Conservation (phyloP, 441 rosid species). For the Pelargonium australe region DNA sequence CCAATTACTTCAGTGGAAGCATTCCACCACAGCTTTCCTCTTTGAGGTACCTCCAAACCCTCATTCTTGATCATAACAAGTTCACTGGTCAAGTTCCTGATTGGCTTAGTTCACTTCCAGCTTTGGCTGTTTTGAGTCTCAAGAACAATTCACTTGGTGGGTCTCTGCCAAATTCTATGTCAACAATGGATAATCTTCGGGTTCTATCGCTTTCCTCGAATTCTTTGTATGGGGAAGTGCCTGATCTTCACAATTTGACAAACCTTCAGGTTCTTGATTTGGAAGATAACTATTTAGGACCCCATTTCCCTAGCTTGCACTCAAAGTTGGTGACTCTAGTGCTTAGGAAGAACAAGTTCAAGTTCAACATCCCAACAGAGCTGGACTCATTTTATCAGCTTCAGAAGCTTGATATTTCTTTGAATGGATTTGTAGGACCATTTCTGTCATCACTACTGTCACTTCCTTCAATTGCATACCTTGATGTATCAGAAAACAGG, state of each 20-base stretch:
- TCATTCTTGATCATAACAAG: conserved; percentile 42
- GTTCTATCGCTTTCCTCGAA: conserved; percentile 36
- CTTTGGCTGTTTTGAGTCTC: conserved; percentile 44
- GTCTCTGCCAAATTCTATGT: conserved; percentile 36
- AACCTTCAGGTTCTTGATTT: conserved; percentile 56
- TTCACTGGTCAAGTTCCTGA: conserved; percentile 42
- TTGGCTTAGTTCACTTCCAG: conserved; percentile 34
- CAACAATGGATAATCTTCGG: conserved; percentile 33
- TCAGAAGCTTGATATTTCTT: conserved; percentile 47
- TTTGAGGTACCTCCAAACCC: conserved; percentile 40
- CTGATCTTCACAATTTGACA: conserved; percentile 36
- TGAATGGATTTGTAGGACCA: conserved; percentile 50
- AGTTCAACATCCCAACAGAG: conserved; percentile 36
- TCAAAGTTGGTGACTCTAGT: conserved; percentile 30
- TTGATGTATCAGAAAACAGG: conserved; percentile 46
- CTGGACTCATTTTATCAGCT: conserved; percentile 37
- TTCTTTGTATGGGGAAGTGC: conserved; percentile 42
- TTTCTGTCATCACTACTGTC: conserved; percentile 38
- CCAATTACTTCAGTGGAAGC: conserved; percentile 41
- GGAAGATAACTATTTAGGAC: conserved; percentile 43
- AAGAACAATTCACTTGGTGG: conserved; percentile 50
- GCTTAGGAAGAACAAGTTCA: conserved; percentile 45
- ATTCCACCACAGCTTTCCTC: conserved; percentile 41
- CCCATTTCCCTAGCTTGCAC: conserved; percentile 41
- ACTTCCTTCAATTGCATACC: conserved; percentile 38